A percentile compares a stretch with the other conserved stretches of the same genome.
phyloP scores from a whole-genome alignment of 2,329 filamentous ascomycete genomes.

The Fusarium staphyleae region DNA sequence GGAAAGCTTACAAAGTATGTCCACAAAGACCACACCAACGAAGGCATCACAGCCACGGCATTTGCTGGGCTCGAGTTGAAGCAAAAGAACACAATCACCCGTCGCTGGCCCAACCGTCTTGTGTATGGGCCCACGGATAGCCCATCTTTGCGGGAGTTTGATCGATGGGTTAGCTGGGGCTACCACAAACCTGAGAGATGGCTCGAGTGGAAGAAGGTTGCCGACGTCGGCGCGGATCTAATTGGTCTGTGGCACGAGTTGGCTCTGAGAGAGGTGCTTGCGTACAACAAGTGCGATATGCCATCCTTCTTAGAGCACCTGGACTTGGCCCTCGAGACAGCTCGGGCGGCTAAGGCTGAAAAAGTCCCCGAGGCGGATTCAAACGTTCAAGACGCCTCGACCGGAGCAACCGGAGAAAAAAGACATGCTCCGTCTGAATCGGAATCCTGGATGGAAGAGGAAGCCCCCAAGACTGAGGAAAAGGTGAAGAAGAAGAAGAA shows the following conservation, averaged over 20 bases:
- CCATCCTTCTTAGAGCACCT: no score
- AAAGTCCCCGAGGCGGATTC: no score
- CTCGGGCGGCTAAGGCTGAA: no score
- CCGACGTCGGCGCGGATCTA: constrained; percentile 6
- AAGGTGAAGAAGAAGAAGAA: no score
- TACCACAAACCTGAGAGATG: constrained; percentile 31
- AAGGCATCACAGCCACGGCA: constrained; percentile 13
- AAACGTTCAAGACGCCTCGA: no score
- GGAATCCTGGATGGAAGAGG: no score
- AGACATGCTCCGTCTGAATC: no score
- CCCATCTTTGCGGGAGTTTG: constrained; percentile 26
- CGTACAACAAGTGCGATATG: background rate
- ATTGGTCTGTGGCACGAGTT: background rate
- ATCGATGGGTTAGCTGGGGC: constrained; percentile 37
- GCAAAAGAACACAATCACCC: constrained; percentile 32
- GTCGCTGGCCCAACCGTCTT: constrained; percentile 36
- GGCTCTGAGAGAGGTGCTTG: background rate
- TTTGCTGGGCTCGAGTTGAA: constrained; percentile 32
- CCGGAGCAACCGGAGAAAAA: no score
- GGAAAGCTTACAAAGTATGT: background rate
- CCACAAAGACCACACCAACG: background rate
- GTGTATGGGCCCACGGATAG: constrained; percentile 11
- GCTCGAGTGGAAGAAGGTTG: constrained; percentile 40
- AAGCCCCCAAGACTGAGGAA: no score
- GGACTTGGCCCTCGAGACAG: no score